Evolutionary conservation across 2,329 filamentous ascomycete genomes (phyloP).

Genomic region (Colletotrichum sp.): DNA sequence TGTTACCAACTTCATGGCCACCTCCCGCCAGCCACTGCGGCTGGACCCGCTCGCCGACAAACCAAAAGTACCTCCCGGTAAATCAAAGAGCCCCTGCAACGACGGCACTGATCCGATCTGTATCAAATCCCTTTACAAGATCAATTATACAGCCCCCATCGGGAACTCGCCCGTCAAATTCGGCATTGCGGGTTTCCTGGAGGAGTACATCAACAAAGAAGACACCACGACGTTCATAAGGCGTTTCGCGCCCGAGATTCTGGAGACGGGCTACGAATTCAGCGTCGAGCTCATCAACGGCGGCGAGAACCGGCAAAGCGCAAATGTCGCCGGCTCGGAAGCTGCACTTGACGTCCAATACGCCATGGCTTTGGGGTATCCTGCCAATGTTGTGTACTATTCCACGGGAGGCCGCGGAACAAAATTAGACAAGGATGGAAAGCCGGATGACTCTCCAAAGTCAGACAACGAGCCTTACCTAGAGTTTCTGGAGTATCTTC

Average conservation of each 20-base stretch:
- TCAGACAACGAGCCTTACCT: constrained; percentile 63
- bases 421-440: constrained; percentile 43
- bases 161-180: constrained; percentile 40
- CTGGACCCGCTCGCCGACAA: background rate
- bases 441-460: constrained; percentile 30
- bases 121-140: constrained; percentile 50
- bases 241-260: constrained; percentile 38
- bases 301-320: constrained; percentile 47
- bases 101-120: constrained; percentile 39
- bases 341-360: constrained; percentile 56
- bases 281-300: constrained; percentile 45
- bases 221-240: constrained; percentile 46
- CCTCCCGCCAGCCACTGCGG: constrained; percentile 19
- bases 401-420: constrained; percentile 48
- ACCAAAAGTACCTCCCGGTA: background rate
- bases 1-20: constrained; percentile 54
- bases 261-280: constrained; percentile 42
- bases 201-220: constrained; percentile 48
- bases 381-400: constrained; percentile 49
- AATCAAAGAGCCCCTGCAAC: background rate
- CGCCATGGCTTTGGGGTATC: constrained; percentile 49
- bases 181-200: constrained; percentile 55
- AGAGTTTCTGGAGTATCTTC: constrained; percentile 55
- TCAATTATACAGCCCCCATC: constrained; percentile 35
- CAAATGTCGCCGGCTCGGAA: constrained; percentile 43